Evolutionary conservation across 164 flowering plant genomes (phyloP), one percentile per base, ranked within the genome.

Genomic region (Vitis rupestris): DNA sequence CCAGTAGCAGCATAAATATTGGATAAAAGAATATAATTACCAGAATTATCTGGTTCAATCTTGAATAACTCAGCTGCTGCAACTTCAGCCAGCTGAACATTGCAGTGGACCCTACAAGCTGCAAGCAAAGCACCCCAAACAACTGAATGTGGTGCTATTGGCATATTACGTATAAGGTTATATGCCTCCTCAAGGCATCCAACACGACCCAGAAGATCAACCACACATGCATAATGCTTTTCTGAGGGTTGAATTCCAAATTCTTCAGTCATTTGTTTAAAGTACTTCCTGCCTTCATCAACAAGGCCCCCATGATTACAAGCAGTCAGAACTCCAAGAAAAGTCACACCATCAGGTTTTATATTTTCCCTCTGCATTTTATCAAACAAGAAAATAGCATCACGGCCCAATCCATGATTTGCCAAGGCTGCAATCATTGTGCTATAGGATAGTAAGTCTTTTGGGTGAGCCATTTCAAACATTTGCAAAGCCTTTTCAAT

Each of bases 301-400:
- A 78, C 74, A 44, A 78, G 82, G 23, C 85, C 85, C n/a, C 78
- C 85, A 70, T 80, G 83, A 76, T 71, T 82, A 64, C 83, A 80
- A 51, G 79, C 85, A 69, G 70, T 80, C 71, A 82, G 73, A 23
- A 82, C 59, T 44, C 75, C 82, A 53, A 82, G 70, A 74, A 84
- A 84, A 29, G 79, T 62, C 48, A 80, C 74, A 61, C 73, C 75
- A 74, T 80, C 85, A 16, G 84, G 85, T 55, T 75, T 64, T 72
- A 82, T 70, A 49, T 71, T 70, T 54, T 12, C 74, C 50, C 50
- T 70, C 50, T 57, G 64, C 83, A 82, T 80, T 44, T 78, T 74
- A 51, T 68, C n/a, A 67, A 80, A 82, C 66, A 78, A 74, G 48
- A 69, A 29, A 51, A 80, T 76, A 13, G 87, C 82, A 15, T 76